Evolutionary conservation across 257 asterid species (phyloP).

Genomic region (Schizonepeta tenuifolia): DNA sequence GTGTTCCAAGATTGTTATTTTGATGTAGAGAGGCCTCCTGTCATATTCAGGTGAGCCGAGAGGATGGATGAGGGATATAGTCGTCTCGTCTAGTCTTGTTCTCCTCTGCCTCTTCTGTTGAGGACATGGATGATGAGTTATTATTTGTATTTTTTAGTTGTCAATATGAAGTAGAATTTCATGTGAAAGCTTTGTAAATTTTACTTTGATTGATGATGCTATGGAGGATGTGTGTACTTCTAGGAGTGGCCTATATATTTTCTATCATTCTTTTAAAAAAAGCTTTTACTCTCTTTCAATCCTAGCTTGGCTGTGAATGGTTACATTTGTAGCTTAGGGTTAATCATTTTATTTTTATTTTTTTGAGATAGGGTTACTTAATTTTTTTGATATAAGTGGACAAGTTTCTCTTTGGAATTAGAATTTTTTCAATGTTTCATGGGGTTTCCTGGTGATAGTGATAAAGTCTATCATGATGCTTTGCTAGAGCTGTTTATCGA

Average conservation of each 20-base stretch:
- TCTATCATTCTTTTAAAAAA: too few species aligned
- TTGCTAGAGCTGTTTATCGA: too few species aligned
- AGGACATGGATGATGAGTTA: constrained; percentile 26
- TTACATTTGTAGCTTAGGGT: too few species aligned
- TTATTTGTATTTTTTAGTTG: constrained; percentile 36
- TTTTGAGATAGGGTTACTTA: too few species aligned
- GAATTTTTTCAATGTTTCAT: too few species aligned
- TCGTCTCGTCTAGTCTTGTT: neutral
- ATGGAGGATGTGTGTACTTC: neutral
- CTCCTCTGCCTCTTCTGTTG: constrained; percentile 8
- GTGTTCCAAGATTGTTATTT: constrained; percentile 29
- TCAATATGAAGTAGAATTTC: constrained; percentile 37
- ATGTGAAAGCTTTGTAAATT: constrained; percentile 25
- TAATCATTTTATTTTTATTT: too few species aligned
- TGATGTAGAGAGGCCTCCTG: constrained; percentile 26
- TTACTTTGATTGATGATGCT: neutral
- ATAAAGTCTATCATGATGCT: too few species aligned
- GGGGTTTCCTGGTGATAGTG: too few species aligned
- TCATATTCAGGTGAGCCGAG: constrained; percentile 20
- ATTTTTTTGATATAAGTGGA: too few species aligned
- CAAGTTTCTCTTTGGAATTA: too few species aligned
- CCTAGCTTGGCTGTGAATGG: constrained; percentile 4
- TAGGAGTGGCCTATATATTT: neutral
- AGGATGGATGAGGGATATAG: constrained; percentile 12
- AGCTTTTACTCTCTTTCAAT: neutral